These are phyloP conservation scores for Sporothrix brasiliensis DNA, from an alignment of 2,329 filamentous ascomycete genomes.

Conservation along the genomic window DNA sequence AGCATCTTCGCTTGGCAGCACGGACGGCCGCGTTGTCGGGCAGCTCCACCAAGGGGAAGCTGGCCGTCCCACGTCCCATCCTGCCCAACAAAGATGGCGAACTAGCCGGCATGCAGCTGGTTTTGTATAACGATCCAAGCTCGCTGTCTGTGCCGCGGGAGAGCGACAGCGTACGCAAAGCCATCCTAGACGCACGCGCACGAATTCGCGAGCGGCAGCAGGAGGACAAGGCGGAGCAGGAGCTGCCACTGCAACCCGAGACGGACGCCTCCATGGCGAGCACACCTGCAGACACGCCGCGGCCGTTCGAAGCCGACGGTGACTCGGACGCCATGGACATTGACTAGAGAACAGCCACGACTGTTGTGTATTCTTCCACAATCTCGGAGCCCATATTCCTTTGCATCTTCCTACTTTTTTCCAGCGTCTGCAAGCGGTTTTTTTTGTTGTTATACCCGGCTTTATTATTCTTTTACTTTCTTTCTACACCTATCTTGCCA, in stretches of 20 bases:
- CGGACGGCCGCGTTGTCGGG: constrained; percentile 15
- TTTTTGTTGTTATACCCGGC: constrained; percentile 14
- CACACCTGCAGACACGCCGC: constrained; percentile 23
- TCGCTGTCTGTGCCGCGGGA: constrained; percentile 76
- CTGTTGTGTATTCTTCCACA: neutral
- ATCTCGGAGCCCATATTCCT: neutral
- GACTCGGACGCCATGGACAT: constrained; percentile 70
- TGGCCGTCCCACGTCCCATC: constrained; percentile 50
- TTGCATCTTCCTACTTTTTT: neutral
- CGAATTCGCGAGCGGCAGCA: constrained; percentile 65
- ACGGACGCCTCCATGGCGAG: constrained; percentile 27
- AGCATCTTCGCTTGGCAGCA: constrained; percentile 63
- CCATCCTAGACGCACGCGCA: constrained; percentile 77
- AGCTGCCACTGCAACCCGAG: neutral
- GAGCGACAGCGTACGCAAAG: constrained; percentile 76
- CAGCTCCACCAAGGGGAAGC: constrained; percentile 39
- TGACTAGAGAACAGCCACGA: constrained; percentile 45
- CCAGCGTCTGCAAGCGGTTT: constrained; percentile 29
- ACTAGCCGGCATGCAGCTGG: constrained; percentile 68
- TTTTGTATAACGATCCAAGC: constrained; percentile 80
- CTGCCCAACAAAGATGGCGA: constrained; percentile 60
- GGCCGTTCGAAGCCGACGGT: constrained; percentile 36
- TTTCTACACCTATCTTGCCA: neutral
- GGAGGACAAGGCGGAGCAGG: constrained; percentile 43
- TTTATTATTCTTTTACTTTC: neutral